Evolutionary conservation across 2,329 filamentous ascomycete genomes (phyloP).

Genomic region (Colletotrichum liaoningense): DNA sequence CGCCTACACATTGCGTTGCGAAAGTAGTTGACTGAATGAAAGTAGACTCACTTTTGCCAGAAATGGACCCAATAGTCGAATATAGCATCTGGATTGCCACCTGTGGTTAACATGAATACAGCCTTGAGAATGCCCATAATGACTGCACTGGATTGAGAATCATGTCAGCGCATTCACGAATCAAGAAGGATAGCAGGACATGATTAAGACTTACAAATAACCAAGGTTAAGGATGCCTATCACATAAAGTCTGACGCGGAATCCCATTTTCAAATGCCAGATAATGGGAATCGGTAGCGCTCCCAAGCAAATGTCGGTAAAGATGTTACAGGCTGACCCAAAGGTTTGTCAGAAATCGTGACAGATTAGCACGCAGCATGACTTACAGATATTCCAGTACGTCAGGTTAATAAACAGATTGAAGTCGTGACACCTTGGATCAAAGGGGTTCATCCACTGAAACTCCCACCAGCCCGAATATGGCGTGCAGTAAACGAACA

Average conservation of each 20-base stretch:
- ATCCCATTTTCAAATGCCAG: slow-evolving; percentile 43
- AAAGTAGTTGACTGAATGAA: too few relatives aligned
- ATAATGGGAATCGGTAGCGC: slow-evolving; percentile 45
- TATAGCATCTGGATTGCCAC: slow-evolving; percentile 43
- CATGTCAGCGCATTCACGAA: neutral
- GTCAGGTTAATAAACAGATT: slow-evolving; percentile 37
- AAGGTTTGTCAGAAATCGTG: neutral
- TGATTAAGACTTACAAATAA: slow-evolving; percentile 42
- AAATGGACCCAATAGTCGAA: slow-evolving; percentile 44
- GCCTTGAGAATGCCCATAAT: slow-evolving; percentile 53
- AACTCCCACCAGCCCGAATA: slow-evolving; percentile 42
- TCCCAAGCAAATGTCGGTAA: slow-evolving; percentile 44
- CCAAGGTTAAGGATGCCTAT: slow-evolving; percentile 45
- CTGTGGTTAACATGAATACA: slow-evolving; percentile 47
- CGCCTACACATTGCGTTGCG: too few relatives aligned
- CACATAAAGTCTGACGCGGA: slow-evolving; percentile 41
- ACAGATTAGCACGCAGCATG: fast-evolving
- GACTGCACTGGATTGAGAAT: slow-evolving; percentile 45
- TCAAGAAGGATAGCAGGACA: neutral
- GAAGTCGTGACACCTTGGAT: slow-evolving; percentile 38
- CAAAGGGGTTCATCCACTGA: slow-evolving; percentile 40
- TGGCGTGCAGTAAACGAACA: slow-evolving; percentile 41
- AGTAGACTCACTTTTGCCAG: slow-evolving; percentile 46
- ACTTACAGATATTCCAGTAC: slow-evolving; percentile 40
- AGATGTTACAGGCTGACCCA: slow-evolving; percentile 43